Evolutionary conservation across 805 yeast genomes (phyloP).

Genomic region (Candida multigemmis): DNA sequence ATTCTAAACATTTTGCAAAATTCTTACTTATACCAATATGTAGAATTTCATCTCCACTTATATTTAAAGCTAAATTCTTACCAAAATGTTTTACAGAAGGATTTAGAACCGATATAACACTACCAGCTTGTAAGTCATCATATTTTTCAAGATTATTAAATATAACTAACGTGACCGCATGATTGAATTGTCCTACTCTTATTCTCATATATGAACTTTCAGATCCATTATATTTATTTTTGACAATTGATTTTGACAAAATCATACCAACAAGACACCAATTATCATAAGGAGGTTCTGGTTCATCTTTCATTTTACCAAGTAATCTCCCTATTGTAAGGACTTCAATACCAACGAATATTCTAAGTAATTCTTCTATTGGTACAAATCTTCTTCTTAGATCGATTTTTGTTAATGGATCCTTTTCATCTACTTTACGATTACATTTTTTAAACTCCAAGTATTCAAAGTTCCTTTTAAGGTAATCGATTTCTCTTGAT

Average conservation of each 20-base stretch:
- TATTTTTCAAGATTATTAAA: slow-evolving; percentile 59
- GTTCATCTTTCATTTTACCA: slow-evolving; percentile 51
- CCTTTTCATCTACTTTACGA: slow-evolving; percentile 9
- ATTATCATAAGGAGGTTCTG: slow-evolving; percentile 62
- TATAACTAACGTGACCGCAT: slow-evolving; percentile 49
- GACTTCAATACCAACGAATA: slow-evolving; percentile 42
- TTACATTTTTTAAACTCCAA: slow-evolving; percentile 3
- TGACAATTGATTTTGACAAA: slow-evolving; percentile 41
- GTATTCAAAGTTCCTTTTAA: slow-evolving; percentile 16
- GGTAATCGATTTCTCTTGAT: slow-evolving; percentile 10
- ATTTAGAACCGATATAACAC: slow-evolving; percentile 63
- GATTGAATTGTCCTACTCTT: slow-evolving; percentile 59
- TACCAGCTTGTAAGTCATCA: slow-evolving; percentile 71
- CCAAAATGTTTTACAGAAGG: slow-evolving; percentile 44
- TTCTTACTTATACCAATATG: slow-evolving; percentile 69
- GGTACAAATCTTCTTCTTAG: slow-evolving; percentile 39
- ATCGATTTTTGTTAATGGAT: slow-evolving; percentile 8
- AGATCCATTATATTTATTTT: too few species aligned
- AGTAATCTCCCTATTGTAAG: slow-evolving; percentile 50
- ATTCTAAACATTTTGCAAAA: slow-evolving; percentile 57
- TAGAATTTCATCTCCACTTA: slow-evolving; percentile 37
- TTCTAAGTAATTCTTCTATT: slow-evolving; percentile 16
- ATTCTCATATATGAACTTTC: slow-evolving; percentile 53
- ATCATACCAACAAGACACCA: slow-evolving; percentile 78
- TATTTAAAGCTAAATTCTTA: slow-evolving; percentile 37